Evolutionary conservation across 108 stramenopile genomes (phyloP).

Genomic region (Skeletonema costatum): DNA sequence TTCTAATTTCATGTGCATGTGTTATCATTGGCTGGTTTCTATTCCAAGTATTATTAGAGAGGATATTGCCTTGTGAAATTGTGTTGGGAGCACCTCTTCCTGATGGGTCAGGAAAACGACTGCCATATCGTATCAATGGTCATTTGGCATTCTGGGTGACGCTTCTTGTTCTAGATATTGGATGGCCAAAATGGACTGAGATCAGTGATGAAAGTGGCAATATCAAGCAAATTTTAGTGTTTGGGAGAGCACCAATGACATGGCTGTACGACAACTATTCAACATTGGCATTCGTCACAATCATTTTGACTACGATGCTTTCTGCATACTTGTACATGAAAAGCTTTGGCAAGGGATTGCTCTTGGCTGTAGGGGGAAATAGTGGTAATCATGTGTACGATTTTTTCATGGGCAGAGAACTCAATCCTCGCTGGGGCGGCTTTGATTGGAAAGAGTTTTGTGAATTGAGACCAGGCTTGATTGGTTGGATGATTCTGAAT

Average conservation of each 20-base stretch:
- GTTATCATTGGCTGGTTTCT: constrained; percentile 80
- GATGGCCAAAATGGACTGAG: constrained; percentile 49
- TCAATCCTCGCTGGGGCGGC: constrained; percentile 90
- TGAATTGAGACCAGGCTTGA: constrained; percentile 95
- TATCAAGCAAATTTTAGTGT: constrained; percentile 31
- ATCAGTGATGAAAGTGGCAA: constrained; percentile 7
- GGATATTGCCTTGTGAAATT: constrained; percentile 79
- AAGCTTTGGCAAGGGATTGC: constrained; percentile 59
- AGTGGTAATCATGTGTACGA: constrained; percentile 89
- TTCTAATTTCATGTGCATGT: constrained; percentile 41
- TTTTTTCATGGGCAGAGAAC: constrained; percentile 97
- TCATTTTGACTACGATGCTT: constrained; percentile 60
- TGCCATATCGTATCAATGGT: constrained; percentile 93
- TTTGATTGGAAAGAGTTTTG: constrained; percentile 98
- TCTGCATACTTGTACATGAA: constrained; percentile 76
- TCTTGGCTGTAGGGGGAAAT: constrained; percentile 86
- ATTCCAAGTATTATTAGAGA: constrained; percentile 87
- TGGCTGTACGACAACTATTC: constrained; percentile 80
- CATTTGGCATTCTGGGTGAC: constrained; percentile 95
- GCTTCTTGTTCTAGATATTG: constrained; percentile 56
- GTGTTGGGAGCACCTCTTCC: constrained; percentile 78
- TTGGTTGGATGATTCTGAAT: constrained; percentile 94
- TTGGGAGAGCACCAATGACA: constrained; percentile 66
- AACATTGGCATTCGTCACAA: constrained; percentile 66
- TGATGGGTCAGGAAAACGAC: constrained; percentile 45